Conservation (phyloP, 345 rosid genomes). For the Cardamine occulta region DNA sequence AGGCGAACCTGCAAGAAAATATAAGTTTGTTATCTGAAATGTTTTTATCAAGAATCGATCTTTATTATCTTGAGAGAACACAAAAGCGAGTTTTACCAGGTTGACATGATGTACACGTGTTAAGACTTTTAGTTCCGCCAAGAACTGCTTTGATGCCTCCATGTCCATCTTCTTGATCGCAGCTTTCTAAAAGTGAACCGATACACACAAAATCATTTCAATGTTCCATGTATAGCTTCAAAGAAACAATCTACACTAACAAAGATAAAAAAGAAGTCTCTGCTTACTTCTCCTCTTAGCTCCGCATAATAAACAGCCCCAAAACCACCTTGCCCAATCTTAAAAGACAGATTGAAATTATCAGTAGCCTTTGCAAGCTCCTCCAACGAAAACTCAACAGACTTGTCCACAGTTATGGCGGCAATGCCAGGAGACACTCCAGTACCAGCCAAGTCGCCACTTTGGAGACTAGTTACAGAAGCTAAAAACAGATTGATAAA, state of each 20-base stretch:
- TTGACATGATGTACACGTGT: constrained; percentile 93
- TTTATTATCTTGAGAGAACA: constrained; percentile 4
- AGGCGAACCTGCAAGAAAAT: constrained; percentile 64
- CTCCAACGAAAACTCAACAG: constrained; percentile 86
- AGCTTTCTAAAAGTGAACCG: constrained; percentile 62
- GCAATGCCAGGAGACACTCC: constrained; percentile 54
- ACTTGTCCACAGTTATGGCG: constrained; percentile 80
- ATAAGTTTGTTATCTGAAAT: neutral
- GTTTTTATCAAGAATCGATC: neutral
- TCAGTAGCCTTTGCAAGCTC: constrained; percentile 91
- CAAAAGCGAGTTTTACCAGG: constrained; percentile 61
- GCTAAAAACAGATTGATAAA: constrained; percentile 33
- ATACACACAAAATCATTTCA: constrained; percentile 5
- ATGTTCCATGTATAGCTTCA: neutral
- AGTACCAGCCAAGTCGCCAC: constrained; percentile 34
- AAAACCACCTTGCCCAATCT: constrained; percentile 94
- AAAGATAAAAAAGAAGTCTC: neutral
- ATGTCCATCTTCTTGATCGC: constrained; percentile 99
- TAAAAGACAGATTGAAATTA: constrained; percentile 79
- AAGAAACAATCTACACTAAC: neutral
- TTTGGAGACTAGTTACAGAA: constrained; percentile 41
- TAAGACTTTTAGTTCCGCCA: constrained; percentile 90
- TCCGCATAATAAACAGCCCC: constrained; percentile 92
- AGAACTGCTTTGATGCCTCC: constrained; percentile 92
- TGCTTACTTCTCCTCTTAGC: constrained; percentile 89